phyloP scores from a whole-genome alignment of 192 early-diverging fungal genomes.

The Diversispora eburnea region DNA sequence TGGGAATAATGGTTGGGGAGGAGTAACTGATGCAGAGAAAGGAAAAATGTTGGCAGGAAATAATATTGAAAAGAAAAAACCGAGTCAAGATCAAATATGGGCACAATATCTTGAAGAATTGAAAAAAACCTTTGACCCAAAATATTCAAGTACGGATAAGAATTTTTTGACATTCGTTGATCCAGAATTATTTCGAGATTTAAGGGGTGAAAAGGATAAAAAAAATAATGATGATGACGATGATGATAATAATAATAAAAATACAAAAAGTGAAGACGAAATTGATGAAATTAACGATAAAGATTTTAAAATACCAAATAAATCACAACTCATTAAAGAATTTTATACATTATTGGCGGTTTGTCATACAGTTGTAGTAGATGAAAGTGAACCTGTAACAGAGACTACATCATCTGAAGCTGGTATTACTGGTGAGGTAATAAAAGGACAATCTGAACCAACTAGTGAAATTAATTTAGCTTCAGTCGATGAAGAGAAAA shows the following conservation, averaged over 20 bases:
- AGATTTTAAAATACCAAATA: neutral
- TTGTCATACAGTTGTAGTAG: slow-evolving; percentile 94
- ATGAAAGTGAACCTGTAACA: slow-evolving; percentile 44
- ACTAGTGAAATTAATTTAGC: slow-evolving; percentile 22
- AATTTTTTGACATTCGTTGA: slow-evolving; percentile 82
- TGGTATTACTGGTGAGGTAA: slow-evolving; percentile 29
- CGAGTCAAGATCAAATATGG: slow-evolving; percentile 48
- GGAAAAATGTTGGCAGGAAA: slow-evolving; percentile 54
- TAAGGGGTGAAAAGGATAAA: slow-evolving; percentile 46
- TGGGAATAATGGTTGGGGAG: slow-evolving; percentile 70
- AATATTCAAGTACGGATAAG: slow-evolving; percentile 58
- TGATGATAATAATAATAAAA: slow-evolving; percentile 20
- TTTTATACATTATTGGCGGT: slow-evolving; percentile 87
- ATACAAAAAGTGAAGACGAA: neutral
- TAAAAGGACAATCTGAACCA: neutral
- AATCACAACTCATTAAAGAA: slow-evolving; percentile 67
- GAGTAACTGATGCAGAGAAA: slow-evolving; percentile 62
- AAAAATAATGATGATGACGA: neutral
- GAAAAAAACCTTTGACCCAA: slow-evolving; percentile 62
- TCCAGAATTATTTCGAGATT: slow-evolving; percentile 67
- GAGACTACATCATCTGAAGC: slow-evolving; percentile 44
- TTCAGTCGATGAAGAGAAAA: slow-evolving; percentile 35
- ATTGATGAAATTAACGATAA: slow-evolving; percentile 20
- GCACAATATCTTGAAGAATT: slow-evolving; percentile 54
- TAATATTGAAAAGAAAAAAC: slow-evolving; percentile 35